Percentiles rank a stretch among this genome's conserved stretches.
Evolutionary conservation across 2,329 filamentous ascomycete species (phyloP).

Genomic region (Sporothrix variecibatus): DNA sequence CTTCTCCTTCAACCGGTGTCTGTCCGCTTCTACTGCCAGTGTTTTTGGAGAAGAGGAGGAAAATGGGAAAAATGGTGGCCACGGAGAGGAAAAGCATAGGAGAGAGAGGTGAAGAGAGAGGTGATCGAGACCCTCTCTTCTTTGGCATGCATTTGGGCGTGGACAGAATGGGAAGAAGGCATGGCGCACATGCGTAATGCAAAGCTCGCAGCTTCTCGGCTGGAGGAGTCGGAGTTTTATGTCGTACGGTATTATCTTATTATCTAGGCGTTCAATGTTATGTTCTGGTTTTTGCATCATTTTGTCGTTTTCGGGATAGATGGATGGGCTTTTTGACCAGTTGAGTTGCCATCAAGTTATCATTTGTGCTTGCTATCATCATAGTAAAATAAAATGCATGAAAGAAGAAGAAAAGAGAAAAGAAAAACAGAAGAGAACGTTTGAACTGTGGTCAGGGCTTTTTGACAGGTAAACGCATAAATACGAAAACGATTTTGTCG

Average conservation of each 20-base stretch:
- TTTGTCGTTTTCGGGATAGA: neutral
- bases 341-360: too few relatives aligned
- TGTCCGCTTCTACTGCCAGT: neutral
- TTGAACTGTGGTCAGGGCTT: too few relatives aligned
- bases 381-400: neutral
- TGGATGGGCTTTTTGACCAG: too few relatives aligned
- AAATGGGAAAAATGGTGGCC: too few relatives aligned
- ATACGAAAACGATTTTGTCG: neutral
- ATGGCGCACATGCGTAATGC: neutral
- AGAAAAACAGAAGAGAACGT: neutral
- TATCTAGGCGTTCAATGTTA: neutral
- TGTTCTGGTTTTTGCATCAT: neutral
- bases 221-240: neutral
- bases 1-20: neutral
- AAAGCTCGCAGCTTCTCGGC: neutral
- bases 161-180: neutral
- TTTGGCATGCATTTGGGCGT: neutral
- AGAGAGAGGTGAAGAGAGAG: too few relatives aligned
- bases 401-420: neutral
- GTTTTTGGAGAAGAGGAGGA: neutral
- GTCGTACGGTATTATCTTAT: conserved; percentile 5
- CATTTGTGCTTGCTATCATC: too few relatives aligned
- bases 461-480: neutral
- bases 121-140: too few relatives aligned
- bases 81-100: neutral